These are phyloP conservation scores for Kwoniella sp. DNA, from an alignment of 768 basidiomycete species.

Conservation along the genomic window DNA sequence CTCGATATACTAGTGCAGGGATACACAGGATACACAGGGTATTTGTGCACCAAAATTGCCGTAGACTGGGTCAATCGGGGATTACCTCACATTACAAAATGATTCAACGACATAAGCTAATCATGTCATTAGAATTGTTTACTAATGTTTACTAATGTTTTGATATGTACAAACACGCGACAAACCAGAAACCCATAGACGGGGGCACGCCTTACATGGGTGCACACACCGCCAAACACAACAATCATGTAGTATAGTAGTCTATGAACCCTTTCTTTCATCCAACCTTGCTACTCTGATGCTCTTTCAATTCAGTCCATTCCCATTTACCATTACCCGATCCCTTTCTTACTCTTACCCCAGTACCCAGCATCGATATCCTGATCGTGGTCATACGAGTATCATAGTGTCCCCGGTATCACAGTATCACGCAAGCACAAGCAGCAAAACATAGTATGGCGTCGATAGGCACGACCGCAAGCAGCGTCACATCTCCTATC, in stretches of 20 bases:
- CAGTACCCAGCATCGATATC: neutral
- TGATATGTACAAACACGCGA: neutral
- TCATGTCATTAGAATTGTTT: neutral
- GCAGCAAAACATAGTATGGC: neutral
- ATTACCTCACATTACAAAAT: slow-evolving; percentile 4
- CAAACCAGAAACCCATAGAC: too few relatives aligned
- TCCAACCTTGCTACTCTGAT: neutral
- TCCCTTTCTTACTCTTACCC: neutral
- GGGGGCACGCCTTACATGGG: too few relatives aligned
- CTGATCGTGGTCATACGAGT: neutral
- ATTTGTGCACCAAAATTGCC: neutral
- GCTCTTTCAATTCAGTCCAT: neutral
- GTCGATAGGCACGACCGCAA: neutral
- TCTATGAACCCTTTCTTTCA: neutral
- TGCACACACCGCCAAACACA: too few relatives aligned
- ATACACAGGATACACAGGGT: neutral
- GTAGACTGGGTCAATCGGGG: neutral
- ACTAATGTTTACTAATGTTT: neutral
- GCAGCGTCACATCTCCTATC: neutral
- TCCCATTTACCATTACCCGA: too few relatives aligned
- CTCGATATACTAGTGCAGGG: neutral
- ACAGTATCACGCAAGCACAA: too few relatives aligned
- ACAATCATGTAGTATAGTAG: too few relatives aligned
- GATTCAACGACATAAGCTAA: neutral
- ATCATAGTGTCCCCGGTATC: too few relatives aligned